These are phyloP conservation scores for Nitzschia sp. DNA, from an alignment of 108 stramenopile species.

Conservation along the genomic window DNA sequence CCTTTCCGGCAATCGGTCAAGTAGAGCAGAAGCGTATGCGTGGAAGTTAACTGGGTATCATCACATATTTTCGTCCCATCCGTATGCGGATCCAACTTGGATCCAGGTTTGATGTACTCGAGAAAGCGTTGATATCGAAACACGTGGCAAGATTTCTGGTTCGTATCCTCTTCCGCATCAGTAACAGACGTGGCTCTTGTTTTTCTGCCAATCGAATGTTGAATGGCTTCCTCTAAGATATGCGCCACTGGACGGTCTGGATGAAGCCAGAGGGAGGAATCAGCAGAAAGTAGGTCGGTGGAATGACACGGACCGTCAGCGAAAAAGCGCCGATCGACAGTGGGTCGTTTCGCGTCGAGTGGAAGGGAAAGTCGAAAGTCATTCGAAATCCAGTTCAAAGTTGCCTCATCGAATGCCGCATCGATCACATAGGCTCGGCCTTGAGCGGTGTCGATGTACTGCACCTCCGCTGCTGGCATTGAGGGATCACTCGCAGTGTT, in stretches of 20 bases:
- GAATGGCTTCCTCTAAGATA: conserved; percentile 3
- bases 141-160: background rate
- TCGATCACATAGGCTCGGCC: conserved; percentile 20
- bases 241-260: conserved; percentile 7
- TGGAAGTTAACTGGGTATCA: conserved; percentile 20
- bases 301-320: conserved; percentile 10
- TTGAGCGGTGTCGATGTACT: conserved; percentile 6
- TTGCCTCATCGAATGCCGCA: background rate
- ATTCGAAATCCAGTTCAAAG: conserved; percentile 12
- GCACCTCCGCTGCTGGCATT: too few species aligned
- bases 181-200: background rate
- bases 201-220: too few species aligned
- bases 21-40: conserved; percentile 38
- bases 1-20: conserved; percentile 26
- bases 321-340: conserved; percentile 40
- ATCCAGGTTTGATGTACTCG: conserved; percentile 26
- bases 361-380: conserved; percentile 11
- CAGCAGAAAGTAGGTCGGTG: background rate
- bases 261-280: background rate
- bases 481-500: too few species aligned
- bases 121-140: conserved; percentile 34
- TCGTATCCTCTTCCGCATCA: background rate
- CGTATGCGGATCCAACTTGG: conserved; percentile 30
- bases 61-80: conserved; percentile 43
- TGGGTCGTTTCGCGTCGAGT: conserved; percentile 34